phyloP scores from a whole-genome alignment of 352 stramenopile species.

The Thalassiosira mediterranea region DNA sequence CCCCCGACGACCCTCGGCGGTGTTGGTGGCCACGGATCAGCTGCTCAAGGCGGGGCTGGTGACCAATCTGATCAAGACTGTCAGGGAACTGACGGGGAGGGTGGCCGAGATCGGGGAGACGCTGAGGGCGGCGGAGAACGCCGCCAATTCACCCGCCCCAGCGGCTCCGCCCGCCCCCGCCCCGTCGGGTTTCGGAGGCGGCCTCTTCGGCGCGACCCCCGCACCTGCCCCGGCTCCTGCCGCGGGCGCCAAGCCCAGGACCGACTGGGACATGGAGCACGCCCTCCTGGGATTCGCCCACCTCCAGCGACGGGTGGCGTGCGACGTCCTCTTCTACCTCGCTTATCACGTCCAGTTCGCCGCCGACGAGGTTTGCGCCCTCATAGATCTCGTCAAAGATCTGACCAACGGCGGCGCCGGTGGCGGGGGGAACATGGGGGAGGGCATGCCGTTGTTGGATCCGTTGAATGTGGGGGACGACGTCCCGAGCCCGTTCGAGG shows the following conservation, averaged over 20 bases:
- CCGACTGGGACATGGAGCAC: conserved; percentile 46
- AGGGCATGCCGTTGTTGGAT: conserved; percentile 66
- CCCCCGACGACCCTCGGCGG: background rate
- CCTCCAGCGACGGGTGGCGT: conserved; percentile 63
- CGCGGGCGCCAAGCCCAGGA: background rate
- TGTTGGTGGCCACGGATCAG: conserved; percentile 66
- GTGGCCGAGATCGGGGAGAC: conserved; percentile 20
- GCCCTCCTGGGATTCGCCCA: conserved; percentile 60
- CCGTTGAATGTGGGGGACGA: conserved; percentile 52
- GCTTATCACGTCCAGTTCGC: conserved; percentile 79
- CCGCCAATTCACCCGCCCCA: background rate
- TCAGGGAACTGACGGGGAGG: conserved; percentile 49
- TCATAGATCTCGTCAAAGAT: conserved; percentile 78
- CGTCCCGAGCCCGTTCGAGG: conserved; percentile 48
- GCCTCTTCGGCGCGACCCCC: background rate
- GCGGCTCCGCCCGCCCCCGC: background rate
- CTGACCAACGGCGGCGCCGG: conserved; percentile 57
- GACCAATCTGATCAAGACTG: conserved; percentile 56
- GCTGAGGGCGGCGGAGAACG: conserved; percentile 5
- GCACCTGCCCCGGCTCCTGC: background rate
- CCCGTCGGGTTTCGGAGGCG: conserved; percentile 8
- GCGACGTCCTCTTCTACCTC: conserved; percentile 74
- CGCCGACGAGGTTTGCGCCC: conserved; percentile 49
- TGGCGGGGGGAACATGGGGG: conserved; percentile 1
- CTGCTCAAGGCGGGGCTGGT: conserved; percentile 60